phyloP scores from a whole-genome alignment of 2,329 filamentous ascomycete species.

The Cordyceps cicadae region DNA sequence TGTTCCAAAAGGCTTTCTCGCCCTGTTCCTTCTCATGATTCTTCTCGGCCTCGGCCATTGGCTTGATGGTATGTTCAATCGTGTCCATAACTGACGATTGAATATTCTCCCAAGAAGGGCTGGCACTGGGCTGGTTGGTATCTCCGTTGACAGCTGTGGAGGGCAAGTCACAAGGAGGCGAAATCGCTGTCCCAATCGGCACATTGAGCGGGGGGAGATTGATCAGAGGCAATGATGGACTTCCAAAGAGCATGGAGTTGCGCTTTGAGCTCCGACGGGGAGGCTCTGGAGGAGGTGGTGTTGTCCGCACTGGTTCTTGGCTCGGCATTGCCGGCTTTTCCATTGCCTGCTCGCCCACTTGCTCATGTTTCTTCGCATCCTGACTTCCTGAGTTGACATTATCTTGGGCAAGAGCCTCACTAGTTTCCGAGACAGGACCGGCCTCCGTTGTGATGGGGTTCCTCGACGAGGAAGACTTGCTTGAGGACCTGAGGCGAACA shows the following conservation, averaged over 20 bases:
- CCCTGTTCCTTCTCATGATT: neutral
- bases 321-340: neutral
- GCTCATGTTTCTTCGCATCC: neutral
- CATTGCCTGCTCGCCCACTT: neutral
- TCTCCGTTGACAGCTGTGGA: neutral
- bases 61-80: slow-evolving; percentile 14
- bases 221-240: slow-evolving; percentile 4
- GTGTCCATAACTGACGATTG: slow-evolving; percentile 16
- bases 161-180: neutral
- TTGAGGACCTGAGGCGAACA: slow-evolving; percentile 19
- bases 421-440: neutral
- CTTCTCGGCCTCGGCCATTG: slow-evolving; percentile 1
- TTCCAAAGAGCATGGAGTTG: slow-evolving; percentile 14
- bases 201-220: neutral
- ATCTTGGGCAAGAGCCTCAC: neutral
- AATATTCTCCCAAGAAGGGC: slow-evolving; percentile 16
- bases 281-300: slow-evolving; percentile 19
- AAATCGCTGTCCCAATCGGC: neutral
- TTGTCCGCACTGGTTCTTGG: neutral
- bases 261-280: slow-evolving; percentile 23
- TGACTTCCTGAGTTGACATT: neutral
- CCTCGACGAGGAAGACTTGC: slow-evolving; percentile 1
- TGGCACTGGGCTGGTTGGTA: slow-evolving; percentile 6
- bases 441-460: neutral
- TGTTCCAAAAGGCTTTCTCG: slow-evolving; percentile 10